Base-by-base conservation (phyloP, 257 asterid species). In the Solanum peruvianum region DNA sequence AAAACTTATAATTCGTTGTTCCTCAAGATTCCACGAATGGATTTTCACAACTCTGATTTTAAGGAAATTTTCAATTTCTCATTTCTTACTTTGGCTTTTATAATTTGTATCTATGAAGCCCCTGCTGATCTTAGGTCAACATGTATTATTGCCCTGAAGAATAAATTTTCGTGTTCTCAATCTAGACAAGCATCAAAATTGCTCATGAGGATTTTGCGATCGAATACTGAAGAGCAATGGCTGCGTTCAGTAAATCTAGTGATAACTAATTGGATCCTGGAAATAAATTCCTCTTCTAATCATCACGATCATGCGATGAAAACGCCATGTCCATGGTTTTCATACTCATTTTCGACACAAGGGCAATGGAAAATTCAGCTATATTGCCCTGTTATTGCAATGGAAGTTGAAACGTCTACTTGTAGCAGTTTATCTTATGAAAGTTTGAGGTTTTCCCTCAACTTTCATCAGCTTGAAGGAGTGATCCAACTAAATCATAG, bases 91-190 rank as follows among this genome's bases (percentile, higher is more conserved):
- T 91, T 96, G 15, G 20, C 91, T 73, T 96, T 95, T 92, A 82
- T 94, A 84, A 86, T 96, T 8, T 95, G 97, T 92, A 92, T 95
- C 89, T 96, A 94, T 47, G 99, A 96, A 85, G 95, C 97, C 10
- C 98, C 98, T 3, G 31, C 86, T 2, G 97, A 94, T 25, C 31
- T 96, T 11, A 93, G 99, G 1, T 75, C 86, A 0, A 20, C 91
- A 11, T 94, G 96, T 66, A 92, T 96, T 14, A 75, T 88, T 23
- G 44, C 86, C 25, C 93, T 96, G 21, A 92, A 90, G 39, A 93
- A 93, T 39, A 93, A 91, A 39, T 80, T 95, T 9, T 87, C 96
- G 0, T 87, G 96, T 84, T 90, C 93, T 0, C 90, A 88, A 18
- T 89, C 98, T 0, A 88, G 96, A 25, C 87, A 75, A 29, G 93